A percentile compares a stretch with the other conserved stretches of the same genome.
Conservation (phyloP, 140 eudicot species). For the Anethum foeniculum region DNA sequence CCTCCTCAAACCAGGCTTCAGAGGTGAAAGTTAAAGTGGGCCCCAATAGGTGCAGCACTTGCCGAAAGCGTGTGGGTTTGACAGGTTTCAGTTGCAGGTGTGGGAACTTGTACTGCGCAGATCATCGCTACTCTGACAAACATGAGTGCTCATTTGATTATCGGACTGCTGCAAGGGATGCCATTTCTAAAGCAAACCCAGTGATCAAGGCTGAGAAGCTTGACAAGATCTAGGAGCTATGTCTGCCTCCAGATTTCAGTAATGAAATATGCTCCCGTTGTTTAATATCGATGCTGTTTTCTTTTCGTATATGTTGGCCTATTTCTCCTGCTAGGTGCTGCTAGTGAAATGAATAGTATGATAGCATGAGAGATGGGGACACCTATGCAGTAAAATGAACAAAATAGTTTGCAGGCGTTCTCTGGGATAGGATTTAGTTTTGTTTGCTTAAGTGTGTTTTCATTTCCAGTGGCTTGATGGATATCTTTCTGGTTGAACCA, state of each 20-base stretch:
- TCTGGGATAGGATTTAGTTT: conserved; percentile 29
- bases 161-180: conserved; percentile 57
- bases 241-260: conserved; percentile 9
- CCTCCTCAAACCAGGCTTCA: conserved; percentile 25
- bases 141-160: conserved; percentile 71
- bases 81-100: conserved; percentile 74
- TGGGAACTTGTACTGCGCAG: conserved; percentile 61
- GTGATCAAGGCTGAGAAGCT: conserved; percentile 75
- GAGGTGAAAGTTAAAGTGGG: conserved; percentile 54
- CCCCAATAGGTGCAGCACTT: conserved; percentile 61
- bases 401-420: conserved; percentile 21
- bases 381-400: conserved; percentile 31
- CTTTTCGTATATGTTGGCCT: conserved; percentile 32
- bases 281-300: conserved; percentile 15
- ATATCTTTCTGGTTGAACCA: conserved; percentile 9
- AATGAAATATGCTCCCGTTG: conserved; percentile 24
- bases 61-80: conserved; percentile 72
- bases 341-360: conserved; percentile 11
- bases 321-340: conserved; percentile 23
- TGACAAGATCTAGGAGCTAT: conserved; percentile 48
- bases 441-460: conserved; percentile 25
- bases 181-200: conserved; percentile 74
- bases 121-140: conserved; percentile 78
- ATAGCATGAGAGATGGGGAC: conserved; percentile 23
- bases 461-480: conserved; percentile 24